Evolutionary conservation across 257 asterid genomes (phyloP).

Genomic region (Lavandula angustifolia): DNA sequence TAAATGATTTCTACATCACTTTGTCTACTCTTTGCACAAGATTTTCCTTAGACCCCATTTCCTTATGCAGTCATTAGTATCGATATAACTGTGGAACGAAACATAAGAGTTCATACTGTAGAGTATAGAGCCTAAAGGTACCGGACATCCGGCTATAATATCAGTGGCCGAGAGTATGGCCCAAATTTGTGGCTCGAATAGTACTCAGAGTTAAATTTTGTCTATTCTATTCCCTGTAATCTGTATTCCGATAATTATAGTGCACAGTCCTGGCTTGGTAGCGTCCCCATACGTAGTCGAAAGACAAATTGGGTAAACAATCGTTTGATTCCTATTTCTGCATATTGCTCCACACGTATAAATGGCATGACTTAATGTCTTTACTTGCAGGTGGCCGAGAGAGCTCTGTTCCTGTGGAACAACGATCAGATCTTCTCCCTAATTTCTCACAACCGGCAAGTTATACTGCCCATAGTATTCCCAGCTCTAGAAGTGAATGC

Average conservation of each 20-base stretch:
- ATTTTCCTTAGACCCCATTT: neutral
- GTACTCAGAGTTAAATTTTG: no score
- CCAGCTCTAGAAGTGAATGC: slow-evolving; percentile 76
- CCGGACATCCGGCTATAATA: no score
- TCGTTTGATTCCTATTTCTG: no score
- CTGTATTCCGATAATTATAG: no score
- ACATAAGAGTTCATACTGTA: neutral
- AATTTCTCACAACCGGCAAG: slow-evolving; percentile 67
- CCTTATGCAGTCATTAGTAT: neutral
- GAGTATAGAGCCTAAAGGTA: no score
- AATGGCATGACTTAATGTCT: neutral
- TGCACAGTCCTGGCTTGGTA: no score
- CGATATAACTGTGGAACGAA: neutral
- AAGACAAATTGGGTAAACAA: no score
- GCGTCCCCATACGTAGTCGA: no score
- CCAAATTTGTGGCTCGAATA: no score
- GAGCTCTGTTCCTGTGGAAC: slow-evolving; percentile 82
- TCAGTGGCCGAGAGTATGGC: no score
- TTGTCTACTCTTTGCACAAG: slow-evolving; percentile 8
- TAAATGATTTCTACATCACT: neutral
- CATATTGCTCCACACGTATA: no score
- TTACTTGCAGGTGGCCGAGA: slow-evolving; percentile 77
- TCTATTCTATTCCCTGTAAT: no score
- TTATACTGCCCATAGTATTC: slow-evolving; percentile 68
- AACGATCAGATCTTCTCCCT: slow-evolving; percentile 66